These are phyloP conservation scores for Blastobotrys terrestris DNA, from an alignment of 805 yeast species.

Conservation along the genomic window DNA sequence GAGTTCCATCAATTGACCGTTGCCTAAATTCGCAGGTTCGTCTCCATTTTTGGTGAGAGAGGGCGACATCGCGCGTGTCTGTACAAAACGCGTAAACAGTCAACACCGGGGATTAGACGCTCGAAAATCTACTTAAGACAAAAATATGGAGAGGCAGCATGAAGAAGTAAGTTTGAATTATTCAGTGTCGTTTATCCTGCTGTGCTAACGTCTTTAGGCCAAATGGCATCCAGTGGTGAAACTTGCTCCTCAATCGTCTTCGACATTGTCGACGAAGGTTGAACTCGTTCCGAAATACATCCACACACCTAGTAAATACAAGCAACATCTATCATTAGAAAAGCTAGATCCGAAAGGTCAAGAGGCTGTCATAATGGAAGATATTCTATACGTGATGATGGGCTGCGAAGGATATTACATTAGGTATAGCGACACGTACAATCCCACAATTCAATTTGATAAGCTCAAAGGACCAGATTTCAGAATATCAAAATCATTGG, in stretches of 20 bases:
- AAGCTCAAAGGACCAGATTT: slow-evolving; percentile 67
- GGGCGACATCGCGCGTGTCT: too few species aligned
- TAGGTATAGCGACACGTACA: slow-evolving; percentile 56
- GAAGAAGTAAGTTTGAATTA: neutral
- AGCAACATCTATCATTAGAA: slow-evolving; percentile 6
- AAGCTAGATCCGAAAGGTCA: slow-evolving; percentile 34
- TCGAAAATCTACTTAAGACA: too few species aligned
- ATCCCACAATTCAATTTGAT: slow-evolving; percentile 38
- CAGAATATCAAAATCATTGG: slow-evolving; percentile 64
- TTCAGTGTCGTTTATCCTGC: too few species aligned
- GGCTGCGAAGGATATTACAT: slow-evolving; percentile 69
- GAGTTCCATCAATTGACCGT: too few species aligned
- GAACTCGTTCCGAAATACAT: slow-evolving; percentile 16
- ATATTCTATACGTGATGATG: slow-evolving; percentile 57
- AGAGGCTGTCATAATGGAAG: slow-evolving; percentile 67
- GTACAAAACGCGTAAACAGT: neutral
- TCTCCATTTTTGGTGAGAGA: too few species aligned
- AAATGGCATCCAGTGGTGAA: slow-evolving; percentile 6
- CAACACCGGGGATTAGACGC: neutral
- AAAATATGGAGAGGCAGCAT: neutral
- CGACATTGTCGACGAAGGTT: slow-evolving; percentile 14
- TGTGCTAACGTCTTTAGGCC: neutral
- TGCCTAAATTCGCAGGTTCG: too few species aligned
- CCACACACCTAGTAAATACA: slow-evolving; percentile 5
- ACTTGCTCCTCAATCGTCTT: slow-evolving; percentile 3